Evolutionary conservation across 2,329 filamentous ascomycete genomes (phyloP).

Genomic region (Fusarium musae): DNA sequence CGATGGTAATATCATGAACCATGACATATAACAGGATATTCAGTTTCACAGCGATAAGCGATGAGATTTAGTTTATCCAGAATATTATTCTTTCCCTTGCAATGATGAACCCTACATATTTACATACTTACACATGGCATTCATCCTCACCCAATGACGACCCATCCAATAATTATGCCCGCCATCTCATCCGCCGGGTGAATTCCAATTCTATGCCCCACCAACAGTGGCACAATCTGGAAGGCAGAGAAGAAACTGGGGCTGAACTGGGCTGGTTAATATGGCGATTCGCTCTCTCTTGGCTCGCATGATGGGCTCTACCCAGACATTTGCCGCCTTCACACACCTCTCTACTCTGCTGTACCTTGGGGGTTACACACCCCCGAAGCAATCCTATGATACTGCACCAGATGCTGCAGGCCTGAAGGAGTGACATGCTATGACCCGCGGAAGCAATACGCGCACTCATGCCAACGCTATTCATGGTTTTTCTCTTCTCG

Average conservation of each 20-base stretch:
- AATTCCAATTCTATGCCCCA: slow-evolving; percentile 39
- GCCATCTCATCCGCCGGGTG: slow-evolving; percentile 41
- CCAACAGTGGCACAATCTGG: slow-evolving; percentile 37
- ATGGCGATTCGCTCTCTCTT: slow-evolving; percentile 6
- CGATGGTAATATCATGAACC: not conserved
- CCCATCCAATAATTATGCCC: slow-evolving; percentile 6
- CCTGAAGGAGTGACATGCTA: slow-evolving; percentile 14
- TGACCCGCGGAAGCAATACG: slow-evolving; percentile 1
- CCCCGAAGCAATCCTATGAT: slow-evolving; percentile 30
- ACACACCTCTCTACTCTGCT: slow-evolving; percentile 6
- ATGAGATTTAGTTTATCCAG: slow-evolving; percentile 20
- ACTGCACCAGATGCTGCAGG: not conserved
- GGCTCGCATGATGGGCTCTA: slow-evolving; percentile 8
- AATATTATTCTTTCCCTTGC: not conserved
- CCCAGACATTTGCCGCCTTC: slow-evolving; percentile 23
- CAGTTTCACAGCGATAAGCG: slow-evolving; percentile 20
- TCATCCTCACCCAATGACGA: not conserved
- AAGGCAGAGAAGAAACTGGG: slow-evolving; percentile 8
- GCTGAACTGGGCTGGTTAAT: not conserved
- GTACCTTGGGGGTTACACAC: slow-evolving; percentile 9
- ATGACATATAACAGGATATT: not conserved
- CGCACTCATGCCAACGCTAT: slow-evolving; percentile 3
- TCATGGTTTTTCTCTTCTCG: slow-evolving; percentile 3
- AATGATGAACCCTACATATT: not conserved
- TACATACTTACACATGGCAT: not conserved